Evolutionary conservation across 441 rosid species (phyloP).

Genomic region (Manihot esculenta): DNA sequence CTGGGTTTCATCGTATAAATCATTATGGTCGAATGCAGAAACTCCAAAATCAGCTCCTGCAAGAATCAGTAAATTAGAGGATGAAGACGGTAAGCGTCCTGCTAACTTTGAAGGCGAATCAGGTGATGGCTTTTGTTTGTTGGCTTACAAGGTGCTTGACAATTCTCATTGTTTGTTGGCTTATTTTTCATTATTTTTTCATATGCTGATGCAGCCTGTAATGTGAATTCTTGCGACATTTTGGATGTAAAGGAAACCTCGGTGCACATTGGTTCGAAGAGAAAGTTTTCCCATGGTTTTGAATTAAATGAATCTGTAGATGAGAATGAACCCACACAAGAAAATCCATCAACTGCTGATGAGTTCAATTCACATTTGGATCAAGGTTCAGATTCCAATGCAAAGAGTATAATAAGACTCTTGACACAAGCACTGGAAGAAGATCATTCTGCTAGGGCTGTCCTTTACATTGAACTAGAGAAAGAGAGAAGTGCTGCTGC

Average conservation of each 20-base stretch:
- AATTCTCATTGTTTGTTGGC: too few species aligned
- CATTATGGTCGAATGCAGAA: conserved; percentile 24
- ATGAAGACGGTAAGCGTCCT: conserved; percentile 24
- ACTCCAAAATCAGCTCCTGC: conserved; percentile 29
- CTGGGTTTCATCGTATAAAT: conserved; percentile 39
- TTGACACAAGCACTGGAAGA: conserved; percentile 48
- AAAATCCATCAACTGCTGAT: conserved; percentile 29
- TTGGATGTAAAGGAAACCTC: conserved; percentile 35
- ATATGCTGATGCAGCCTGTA: conserved; percentile 8
- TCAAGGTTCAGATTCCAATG: conserved; percentile 27
- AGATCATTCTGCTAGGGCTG: conserved; percentile 32
- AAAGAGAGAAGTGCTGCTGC: conserved; percentile 83
- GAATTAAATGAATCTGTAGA: conserved; percentile 37
- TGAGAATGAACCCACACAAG: conserved; percentile 26
- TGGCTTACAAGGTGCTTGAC: too few species aligned
- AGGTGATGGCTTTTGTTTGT: too few species aligned
- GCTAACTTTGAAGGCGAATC: conserved; percentile 23
- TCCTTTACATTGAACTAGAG: conserved; percentile 62
- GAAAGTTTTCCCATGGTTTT: conserved; percentile 35
- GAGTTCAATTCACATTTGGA: conserved; percentile 21
- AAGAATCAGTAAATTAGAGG: conserved; percentile 21
- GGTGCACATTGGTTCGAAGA: conserved; percentile 30
- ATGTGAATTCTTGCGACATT: conserved; percentile 2
- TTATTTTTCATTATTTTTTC: conserved; percentile 4
- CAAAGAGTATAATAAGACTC: conserved; percentile 31